Conservation (phyloP, 1,284 basidiomycete species). For the Cyathus pygmaeus region DNA sequence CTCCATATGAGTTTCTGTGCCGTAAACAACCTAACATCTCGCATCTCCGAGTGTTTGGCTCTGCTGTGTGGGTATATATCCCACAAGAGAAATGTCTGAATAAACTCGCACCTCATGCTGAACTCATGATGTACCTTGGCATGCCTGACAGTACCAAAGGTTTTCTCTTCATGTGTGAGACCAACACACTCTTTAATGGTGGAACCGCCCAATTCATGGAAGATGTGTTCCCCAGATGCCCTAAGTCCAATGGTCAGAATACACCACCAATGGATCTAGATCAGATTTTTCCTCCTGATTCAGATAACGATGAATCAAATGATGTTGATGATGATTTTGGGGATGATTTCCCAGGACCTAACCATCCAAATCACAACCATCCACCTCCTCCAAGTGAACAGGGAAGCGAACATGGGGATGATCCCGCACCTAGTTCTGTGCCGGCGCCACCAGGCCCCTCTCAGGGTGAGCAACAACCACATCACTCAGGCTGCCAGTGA, state of each 20-base stretch:
- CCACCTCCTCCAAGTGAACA: background rate
- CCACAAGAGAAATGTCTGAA: slow-evolving; percentile 2
- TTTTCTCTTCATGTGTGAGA: slow-evolving; percentile 22
- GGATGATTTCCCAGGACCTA: too few relatives aligned
- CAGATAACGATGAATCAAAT: too few relatives aligned
- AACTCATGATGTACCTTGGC: slow-evolving; percentile 22
- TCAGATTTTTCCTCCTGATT: too few relatives aligned
- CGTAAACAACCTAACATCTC: too few relatives aligned
- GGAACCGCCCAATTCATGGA: slow-evolving; percentile 26
- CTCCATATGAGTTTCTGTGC: too few relatives aligned
- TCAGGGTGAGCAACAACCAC: background rate
- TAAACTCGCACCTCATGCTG: slow-evolving; percentile 19
- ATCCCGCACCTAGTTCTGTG: too few relatives aligned
- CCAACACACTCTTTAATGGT: slow-evolving; percentile 27
- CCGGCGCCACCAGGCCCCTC: background rate
- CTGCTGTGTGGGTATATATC: too few relatives aligned
- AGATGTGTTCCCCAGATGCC: slow-evolving; percentile 19
- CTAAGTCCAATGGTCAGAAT: background rate
- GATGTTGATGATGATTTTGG: background rate
- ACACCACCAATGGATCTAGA: too few relatives aligned
- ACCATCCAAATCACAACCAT: too few relatives aligned
- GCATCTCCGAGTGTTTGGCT: too few relatives aligned
- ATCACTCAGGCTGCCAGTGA: background rate
- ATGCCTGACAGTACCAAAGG: slow-evolving; percentile 16
- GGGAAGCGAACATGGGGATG: too few relatives aligned